phyloP scores from a whole-genome alignment of 345 rosid species.

The Erucastrum elatum region DNA sequence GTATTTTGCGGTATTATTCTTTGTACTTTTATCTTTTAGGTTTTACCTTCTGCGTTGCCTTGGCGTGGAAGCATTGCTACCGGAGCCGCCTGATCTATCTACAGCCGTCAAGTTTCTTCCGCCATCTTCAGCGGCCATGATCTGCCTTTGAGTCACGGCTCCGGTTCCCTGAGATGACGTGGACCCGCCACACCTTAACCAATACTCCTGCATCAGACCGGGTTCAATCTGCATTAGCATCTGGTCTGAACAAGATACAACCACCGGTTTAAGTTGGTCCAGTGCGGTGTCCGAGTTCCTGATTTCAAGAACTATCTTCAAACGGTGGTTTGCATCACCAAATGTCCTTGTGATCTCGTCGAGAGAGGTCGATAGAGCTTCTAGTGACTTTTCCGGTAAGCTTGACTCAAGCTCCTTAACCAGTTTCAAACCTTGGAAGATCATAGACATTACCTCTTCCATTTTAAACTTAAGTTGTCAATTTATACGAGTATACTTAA shows the following conservation, averaged over 20 bases:
- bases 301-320: conserved; percentile 22
- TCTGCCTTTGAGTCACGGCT: conserved; percentile 16
- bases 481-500: background rate
- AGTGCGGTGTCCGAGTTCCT: conserved; percentile 10
- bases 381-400: conserved; percentile 44
- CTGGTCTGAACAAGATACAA: conserved; percentile 22
- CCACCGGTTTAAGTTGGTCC: conserved; percentile 11
- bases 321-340: conserved; percentile 37
- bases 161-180: conserved; percentile 17
- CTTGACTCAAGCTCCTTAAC: conserved; percentile 53
- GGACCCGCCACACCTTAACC: conserved; percentile 36
- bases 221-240: conserved; percentile 35
- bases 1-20: background rate
- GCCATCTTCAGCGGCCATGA: conserved; percentile 11
- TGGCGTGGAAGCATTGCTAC: conserved; percentile 37
- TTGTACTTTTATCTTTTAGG: background rate
- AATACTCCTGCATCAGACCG: conserved; percentile 39
- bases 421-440: conserved; percentile 50
- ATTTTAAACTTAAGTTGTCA: background rate
- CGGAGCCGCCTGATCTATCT: conserved; percentile 17
- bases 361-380: conserved; percentile 37
- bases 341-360: conserved; percentile 46
- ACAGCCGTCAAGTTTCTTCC: conserved; percentile 17
- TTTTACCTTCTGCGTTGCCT: conserved; percentile 50
- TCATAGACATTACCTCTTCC: conserved; percentile 47